phyloP scores from a whole-genome alignment of 495 filamentous ascomycete genomes.

The Tuber calosporum region DNA sequence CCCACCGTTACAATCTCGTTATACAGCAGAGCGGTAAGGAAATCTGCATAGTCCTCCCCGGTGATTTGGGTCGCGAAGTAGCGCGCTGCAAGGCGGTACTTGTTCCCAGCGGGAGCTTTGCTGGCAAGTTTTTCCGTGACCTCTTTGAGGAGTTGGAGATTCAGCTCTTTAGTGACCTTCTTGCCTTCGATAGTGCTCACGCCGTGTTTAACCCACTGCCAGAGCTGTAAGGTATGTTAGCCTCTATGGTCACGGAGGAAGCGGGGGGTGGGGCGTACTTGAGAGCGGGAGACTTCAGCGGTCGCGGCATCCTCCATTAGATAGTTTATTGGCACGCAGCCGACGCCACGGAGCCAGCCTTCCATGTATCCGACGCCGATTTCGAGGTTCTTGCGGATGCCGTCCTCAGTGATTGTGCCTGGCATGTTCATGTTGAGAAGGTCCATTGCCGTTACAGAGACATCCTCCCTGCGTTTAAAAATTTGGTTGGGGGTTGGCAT shows the following conservation, averaged over 20 bases:
- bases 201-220: constrained; percentile 91
- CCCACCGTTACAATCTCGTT: constrained; percentile 90
- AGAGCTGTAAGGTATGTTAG: constrained; percentile 55
- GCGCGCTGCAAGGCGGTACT: constrained; percentile 79
- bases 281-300: constrained; percentile 81
- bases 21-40: constrained; percentile 89
- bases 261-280: constrained; percentile 16
- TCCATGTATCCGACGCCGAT: constrained; percentile 99
- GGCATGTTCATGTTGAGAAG: constrained; percentile 98
- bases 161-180: constrained; percentile 85
- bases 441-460: constrained; percentile 77
- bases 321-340: constrained; percentile 96
- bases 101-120: constrained; percentile 81
- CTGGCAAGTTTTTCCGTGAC: constrained; percentile 66
- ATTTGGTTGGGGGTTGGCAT: constrained; percentile 99
- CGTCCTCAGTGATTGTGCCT: constrained; percentile 85
- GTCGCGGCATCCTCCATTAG: constrained; percentile 99
- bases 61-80: constrained; percentile 93
- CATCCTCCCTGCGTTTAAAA: constrained; percentile 82
- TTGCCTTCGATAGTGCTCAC: constrained; percentile 82
- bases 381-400: constrained; percentile 95
- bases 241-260: background rate
- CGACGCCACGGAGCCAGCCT: constrained; percentile 89
- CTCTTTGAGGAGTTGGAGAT: constrained; percentile 77
- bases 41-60: constrained; percentile 95